Evolutionary conservation across 176 grass and related monocot species (phyloP).

Genomic region (Carex littledalei): DNA sequence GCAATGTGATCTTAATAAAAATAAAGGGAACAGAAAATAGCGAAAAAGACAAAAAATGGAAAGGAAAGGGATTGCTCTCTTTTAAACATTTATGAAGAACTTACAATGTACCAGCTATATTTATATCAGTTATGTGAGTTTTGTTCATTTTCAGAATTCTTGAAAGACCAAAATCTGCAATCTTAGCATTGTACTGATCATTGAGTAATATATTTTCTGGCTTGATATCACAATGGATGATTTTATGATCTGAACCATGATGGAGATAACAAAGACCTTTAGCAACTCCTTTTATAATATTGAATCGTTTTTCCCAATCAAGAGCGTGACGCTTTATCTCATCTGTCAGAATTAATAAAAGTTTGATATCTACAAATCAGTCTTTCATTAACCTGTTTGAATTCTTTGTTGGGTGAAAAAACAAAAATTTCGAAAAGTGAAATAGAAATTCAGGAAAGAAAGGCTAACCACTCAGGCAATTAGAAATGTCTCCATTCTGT

Average conservation of each 20-base stretch:
- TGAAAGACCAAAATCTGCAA: constrained; percentile 35
- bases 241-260: constrained; percentile 17
- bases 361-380: neutral
- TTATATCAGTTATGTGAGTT: constrained; percentile 20
- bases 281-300: constrained; percentile 22
- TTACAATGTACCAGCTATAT: constrained; percentile 26
- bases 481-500: neutral
- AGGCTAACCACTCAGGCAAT: neutral
- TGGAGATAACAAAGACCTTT: constrained; percentile 31
- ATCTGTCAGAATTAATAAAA: neutral
- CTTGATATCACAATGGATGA: constrained; percentile 37
- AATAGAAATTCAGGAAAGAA: neutral
- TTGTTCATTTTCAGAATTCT: constrained; percentile 15
- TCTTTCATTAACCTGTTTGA: neutral
- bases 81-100: neutral
- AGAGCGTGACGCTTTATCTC: neutral
- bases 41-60: neutral
- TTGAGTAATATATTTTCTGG: constrained; percentile 30
- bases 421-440: neutral
- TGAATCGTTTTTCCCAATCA: constrained; percentile 23
- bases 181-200: constrained; percentile 22
- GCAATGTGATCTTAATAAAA: neutral
- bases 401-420: neutral
- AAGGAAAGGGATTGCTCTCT: neutral
- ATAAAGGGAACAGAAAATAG: neutral